Base-by-base conservation (phyloP, 805 yeast genomes). In the Kuraishia molischiana region DNA sequence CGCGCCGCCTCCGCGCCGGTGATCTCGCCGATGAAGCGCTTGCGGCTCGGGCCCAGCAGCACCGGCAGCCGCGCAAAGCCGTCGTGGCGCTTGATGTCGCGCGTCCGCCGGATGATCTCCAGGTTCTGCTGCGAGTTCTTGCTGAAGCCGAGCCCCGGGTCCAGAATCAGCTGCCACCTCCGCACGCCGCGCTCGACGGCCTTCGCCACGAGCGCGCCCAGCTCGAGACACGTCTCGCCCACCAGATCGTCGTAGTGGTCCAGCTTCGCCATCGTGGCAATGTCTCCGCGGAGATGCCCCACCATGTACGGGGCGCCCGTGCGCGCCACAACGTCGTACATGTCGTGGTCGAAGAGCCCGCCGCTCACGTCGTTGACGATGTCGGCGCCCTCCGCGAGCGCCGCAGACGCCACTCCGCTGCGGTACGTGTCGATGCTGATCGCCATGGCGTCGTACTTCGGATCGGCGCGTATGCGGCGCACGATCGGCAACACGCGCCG, bases 111-210 rank as follows among this genome's bases (percentile, higher is more conserved):
- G 21, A 92, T 67, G 1, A 86, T 48, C 18, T 68, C 67, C 24
- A 89, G 46, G 54, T 89, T 90, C 51, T 89, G 95, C 5, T 53
- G 46, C n/a, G 69, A 48, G 38, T 68, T 70, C 55, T 92, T 92
- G n/a, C 97, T 97, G 59, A 92, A 92, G 2, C 99, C 98, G 31
- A 92, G 60, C 2, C 98, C 98, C 1, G 99, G 98, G 54, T 92
- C 99, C 3, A 87, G 51, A 14, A 92, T 76, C 3, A 92, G 63
- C 58, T 92, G 97, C 95, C 96, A 92, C 56, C 90, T 77, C 41
- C 69, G 66, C 1, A 90, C 75, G 4, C 95, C 95, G 0, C 56
- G 61, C 1, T 47, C 49, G 32, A 72, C 59, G 10, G 95, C 95
- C 38, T 61, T 66, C 0, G 56, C 46, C 21, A 86, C 66, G 39